Base-by-base conservation (phyloP, 2,329 filamentous ascomycete genomes). In the Corinectria fuckeliana region DNA sequence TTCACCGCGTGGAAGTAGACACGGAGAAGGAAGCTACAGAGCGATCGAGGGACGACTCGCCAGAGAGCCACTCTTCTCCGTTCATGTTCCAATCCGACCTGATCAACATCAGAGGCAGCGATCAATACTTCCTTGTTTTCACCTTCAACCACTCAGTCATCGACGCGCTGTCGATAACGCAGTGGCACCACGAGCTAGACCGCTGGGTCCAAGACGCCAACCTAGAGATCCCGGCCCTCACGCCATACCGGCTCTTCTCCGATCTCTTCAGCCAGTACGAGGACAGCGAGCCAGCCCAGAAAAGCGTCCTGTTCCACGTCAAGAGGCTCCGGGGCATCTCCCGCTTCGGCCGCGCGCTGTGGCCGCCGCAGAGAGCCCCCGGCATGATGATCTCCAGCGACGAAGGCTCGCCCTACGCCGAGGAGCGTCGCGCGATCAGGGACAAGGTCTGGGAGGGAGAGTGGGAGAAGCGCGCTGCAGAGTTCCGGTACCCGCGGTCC, bases 91-190 rank as follows among this genome's bases (percentile, higher is more conserved):
- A 67, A 5, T 67, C 66, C 2, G 45, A 68, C 13, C 56, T 76
- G 25, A 58, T 76, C 23, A 63, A 39, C 0, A 57, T 71, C 10
- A 32, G 51, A 25, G 52, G 57, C 1, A 66, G 60, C 2, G 57
- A 45, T 1, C 56, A 61, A 6, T 48, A 53, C 4, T 69, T 70
- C 47, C 60, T 78, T 11, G 56, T 62, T 16, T 58, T 75, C 42
- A 74, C 69, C 0, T 75, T 74, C 49, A 77, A 71, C 53, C 76
- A 78, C 59, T 75, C 74, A 39, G 62, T 74, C 34, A 68, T 76
- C 23, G 76, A 78, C 58, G 75, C 72, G 13, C 41, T 77, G 42
- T 74, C 70, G 1, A 61, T 77, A 7, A 63, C 72, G 11, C 65
- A 73, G 4, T 75, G 70, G 68, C 69, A 75, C 30, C 68, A 70